Evolutionary conservation across 78 protist species (phyloP).

Genomic region (Creolimax fragrantissima): DNA sequence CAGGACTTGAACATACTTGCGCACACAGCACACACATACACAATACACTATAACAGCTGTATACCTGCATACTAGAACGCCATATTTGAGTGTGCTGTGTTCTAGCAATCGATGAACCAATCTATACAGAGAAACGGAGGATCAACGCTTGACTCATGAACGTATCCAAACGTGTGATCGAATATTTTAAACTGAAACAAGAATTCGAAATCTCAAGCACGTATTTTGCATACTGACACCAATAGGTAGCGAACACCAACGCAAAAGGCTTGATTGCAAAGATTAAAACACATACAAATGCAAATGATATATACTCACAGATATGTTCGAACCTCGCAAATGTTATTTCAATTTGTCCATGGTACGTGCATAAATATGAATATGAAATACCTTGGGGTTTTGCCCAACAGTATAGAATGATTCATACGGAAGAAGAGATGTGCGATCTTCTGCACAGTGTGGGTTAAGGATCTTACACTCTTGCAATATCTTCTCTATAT

Average conservation of each 20-base stretch:
- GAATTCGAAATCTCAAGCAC: not conserved
- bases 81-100: not conserved
- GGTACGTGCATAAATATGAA: too few relatives aligned
- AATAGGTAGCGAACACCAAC: not conserved
- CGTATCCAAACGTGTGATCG: too few relatives aligned
- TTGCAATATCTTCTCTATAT: not conserved
- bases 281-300: not conserved
- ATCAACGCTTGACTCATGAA: not conserved
- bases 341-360: not conserved
- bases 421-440: not conserved
- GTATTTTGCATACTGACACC: not conserved
- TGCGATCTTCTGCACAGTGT: not conserved
- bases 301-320: not conserved
- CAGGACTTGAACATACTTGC: not conserved
- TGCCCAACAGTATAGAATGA: not conserved
- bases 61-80: not conserved
- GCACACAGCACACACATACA: not conserved
- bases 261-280: not conserved
- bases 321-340: not conserved
- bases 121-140: not conserved
- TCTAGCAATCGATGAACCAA: not conserved
- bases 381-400: not conserved
- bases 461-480: conserved; percentile 3
- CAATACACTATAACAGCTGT: not conserved
- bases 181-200: too few relatives aligned